Conservation (phyloP, 768 basidiomycete species). For the Thelephora ganbajun region DNA sequence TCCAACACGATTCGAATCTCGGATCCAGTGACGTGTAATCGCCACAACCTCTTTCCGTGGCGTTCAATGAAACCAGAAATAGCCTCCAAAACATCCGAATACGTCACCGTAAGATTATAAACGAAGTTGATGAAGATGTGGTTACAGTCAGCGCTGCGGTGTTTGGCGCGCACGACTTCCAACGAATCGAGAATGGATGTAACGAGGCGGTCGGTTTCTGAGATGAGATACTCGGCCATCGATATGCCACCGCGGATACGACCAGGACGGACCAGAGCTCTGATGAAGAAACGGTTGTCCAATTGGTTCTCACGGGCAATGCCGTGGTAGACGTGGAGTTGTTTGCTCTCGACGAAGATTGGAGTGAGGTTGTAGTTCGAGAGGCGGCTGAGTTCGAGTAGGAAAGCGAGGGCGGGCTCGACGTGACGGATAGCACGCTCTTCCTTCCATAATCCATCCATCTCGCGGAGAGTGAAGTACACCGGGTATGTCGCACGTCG, state of each 20-base stretch:
- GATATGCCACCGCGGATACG: constrained; percentile 86
- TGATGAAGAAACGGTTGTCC: constrained; percentile 97
- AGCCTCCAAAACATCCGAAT: constrained; percentile 93
- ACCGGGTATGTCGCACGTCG: constrained; percentile 84
- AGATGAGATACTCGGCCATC: constrained; percentile 95
- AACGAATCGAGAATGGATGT: constrained; percentile 89
- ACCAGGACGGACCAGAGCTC: constrained; percentile 91
- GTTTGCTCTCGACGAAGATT: constrained; percentile 93
- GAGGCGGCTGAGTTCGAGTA: constrained; percentile 90
- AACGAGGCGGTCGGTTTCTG: constrained; percentile 94
- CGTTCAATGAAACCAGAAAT: constrained; percentile 99
- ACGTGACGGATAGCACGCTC: constrained; percentile 96
- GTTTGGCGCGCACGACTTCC: constrained; percentile 81
- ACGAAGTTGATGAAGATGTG: constrained; percentile 99
- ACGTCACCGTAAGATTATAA: constrained; percentile 89
- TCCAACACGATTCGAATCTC: constrained; percentile 94
- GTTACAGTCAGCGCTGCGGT: constrained; percentile 92
- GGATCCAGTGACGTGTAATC: constrained; percentile 93
- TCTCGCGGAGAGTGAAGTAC: constrained; percentile 82
- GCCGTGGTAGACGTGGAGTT: constrained; percentile 96
- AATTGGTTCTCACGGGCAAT: constrained; percentile 92
- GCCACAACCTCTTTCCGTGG: constrained; percentile 96
- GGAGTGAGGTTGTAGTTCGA: constrained; percentile 95
- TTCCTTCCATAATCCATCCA: constrained; percentile 70
- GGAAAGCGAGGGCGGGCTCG: constrained; percentile 95